Conservation (phyloP, 2,329 filamentous ascomycete species). For the Fusarium armeniacum region DNA sequence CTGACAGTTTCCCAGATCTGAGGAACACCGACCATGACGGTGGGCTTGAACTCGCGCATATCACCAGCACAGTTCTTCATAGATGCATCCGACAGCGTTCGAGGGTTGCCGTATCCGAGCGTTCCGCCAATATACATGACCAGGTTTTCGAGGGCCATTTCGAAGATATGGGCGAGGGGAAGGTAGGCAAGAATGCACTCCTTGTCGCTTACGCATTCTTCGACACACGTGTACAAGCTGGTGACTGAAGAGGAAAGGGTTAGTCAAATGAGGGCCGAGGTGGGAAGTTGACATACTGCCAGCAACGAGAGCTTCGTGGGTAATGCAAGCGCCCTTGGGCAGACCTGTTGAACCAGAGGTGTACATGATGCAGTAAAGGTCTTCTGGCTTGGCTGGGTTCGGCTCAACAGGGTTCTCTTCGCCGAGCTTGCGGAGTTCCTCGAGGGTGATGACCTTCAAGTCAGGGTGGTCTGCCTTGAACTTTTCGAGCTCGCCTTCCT, state of each 20-base stretch:
- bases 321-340: conserved; percentile 89
- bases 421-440: conserved; percentile 69
- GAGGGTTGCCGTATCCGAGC: conserved; percentile 92
- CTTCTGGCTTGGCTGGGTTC: conserved; percentile 78
- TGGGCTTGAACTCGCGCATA: conserved; percentile 91
- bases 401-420: conserved; percentile 79
- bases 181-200: conserved; percentile 92
- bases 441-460: conserved; percentile 67
- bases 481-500: conserved; percentile 64
- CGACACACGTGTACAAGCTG: conserved; percentile 83
- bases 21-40: conserved; percentile 92
- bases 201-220: conserved; percentile 79
- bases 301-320: conserved; percentile 83
- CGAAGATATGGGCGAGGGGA: conserved; percentile 94
- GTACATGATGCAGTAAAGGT: conserved; percentile 87
- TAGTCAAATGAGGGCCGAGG: conserved; percentile 28
- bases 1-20: conserved; percentile 98
- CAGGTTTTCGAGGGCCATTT: conserved; percentile 95
- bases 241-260: conserved; percentile 67
- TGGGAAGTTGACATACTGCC: conserved; percentile 65
- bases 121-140: conserved; percentile 90
- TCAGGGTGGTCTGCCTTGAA: conserved; percentile 70
- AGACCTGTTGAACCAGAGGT: conserved; percentile 91
- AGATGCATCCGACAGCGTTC: conserved; percentile 87
- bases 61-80: conserved; percentile 93